Base-by-base conservation (phyloP, 345 rosid species). In the Conringia planisiliqua region DNA sequence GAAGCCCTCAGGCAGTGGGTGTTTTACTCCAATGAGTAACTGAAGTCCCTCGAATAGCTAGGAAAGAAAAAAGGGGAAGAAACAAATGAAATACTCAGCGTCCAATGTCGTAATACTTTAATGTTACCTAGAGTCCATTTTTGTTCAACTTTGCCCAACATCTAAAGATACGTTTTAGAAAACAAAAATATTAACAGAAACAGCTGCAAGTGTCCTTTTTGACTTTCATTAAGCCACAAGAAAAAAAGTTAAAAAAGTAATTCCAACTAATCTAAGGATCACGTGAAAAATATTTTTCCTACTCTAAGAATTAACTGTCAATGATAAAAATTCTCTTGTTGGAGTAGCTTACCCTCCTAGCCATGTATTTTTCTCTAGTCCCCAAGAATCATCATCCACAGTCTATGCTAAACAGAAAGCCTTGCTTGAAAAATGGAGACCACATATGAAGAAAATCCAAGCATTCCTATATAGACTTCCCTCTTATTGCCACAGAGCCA, bases 1-100 rank as follows among this genome's bases (percentile, higher is more conserved):
- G 77, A 85, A 94, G 32, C 97, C 97, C 39, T 82, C 97, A 71
- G 86, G 90, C 63, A 92, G 42, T 79, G 86, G 85, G 78, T 92
- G 93, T 74, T 85, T 86, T 51, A 94, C 96, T 79, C 97, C 97
- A 46, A 94, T 79, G 72, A 90, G 88, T 74, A 60, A 77, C 76
- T 87, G 84, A 57, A 91, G 74, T 69, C 83, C 82, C 63, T 77
- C 82, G 68, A 76, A 83, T 62, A 92, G 51, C 99, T 94, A 85
- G 35, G 51, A 70, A 27, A 39, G 17, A 71, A 35, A 52, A 69
- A 76, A 50, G 1, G 22, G 54, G 16, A 68, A 68, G 17, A 74
- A 56, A 57, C 61, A 58, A 47, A 50, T 39, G 36, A 74, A 59
- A 13, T 6, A 17, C 18, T 44, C 13, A 48, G 54, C 52, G 2